A percentile compares a stretch with the other conserved stretches of the same genome.
Evolutionary conservation across 805 yeast genomes (phyloP).

Genomic region (Brettanomyces bruxellensis): DNA sequence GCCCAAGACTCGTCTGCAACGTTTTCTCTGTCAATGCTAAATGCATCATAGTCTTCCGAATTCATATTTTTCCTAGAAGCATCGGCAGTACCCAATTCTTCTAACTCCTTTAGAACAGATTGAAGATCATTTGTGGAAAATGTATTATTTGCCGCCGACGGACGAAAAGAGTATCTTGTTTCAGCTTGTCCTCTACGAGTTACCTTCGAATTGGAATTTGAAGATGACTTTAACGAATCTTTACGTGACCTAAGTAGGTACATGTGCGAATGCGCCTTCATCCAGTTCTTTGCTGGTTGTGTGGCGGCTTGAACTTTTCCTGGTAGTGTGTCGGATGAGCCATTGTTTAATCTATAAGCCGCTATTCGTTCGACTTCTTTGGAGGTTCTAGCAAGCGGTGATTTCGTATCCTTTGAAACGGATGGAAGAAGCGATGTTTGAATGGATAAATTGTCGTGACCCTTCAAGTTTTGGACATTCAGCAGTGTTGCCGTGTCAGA

Average conservation of each 20-base stretch:
- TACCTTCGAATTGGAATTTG: conserved; percentile 28
- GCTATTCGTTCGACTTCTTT: conserved; percentile 25
- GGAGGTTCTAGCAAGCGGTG: conserved; percentile 23
- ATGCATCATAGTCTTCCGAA: conserved; percentile 6
- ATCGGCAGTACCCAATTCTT: neutral
- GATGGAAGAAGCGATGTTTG: conserved; percentile 19
- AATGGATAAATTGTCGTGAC: conserved; percentile 6
- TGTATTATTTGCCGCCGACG: conserved; percentile 16
- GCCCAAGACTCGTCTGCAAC: conserved; percentile 44
- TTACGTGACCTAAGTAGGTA: conserved; percentile 21
- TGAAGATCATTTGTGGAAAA: conserved; percentile 22
- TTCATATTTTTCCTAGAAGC: neutral
- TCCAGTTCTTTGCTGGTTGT: conserved; percentile 1
- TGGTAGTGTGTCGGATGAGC: neutral
- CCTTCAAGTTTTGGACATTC: too few relatives aligned
- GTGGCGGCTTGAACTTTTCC: neutral
- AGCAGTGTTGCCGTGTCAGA: too few relatives aligned
- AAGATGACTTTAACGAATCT: conserved; percentile 26
- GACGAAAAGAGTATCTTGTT: conserved; percentile 29
- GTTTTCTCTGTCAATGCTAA: conserved; percentile 28
- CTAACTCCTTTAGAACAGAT: neutral
- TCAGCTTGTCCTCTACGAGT: conserved; percentile 23
- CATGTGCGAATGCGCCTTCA: conserved; percentile 8
- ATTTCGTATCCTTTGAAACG: conserved; percentile 16
- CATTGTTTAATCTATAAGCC: neutral